Percentiles rank a stretch among this genome's conserved stretches.
phyloP scores from a whole-genome alignment of 345 rosid genomes.

The Citrus sp. region DNA sequence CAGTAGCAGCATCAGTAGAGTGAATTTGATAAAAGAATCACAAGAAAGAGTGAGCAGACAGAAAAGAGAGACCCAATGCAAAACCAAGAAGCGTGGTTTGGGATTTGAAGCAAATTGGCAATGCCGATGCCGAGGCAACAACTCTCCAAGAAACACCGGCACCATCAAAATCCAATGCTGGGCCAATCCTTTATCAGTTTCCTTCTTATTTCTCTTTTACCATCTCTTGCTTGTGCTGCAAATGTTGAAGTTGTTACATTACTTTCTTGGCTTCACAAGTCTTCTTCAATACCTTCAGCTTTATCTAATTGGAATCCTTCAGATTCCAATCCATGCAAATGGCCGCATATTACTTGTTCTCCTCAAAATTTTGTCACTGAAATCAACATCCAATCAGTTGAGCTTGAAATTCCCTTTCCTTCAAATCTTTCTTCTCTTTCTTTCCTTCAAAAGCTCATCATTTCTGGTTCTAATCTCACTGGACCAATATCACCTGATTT shows the following conservation, averaged over 20 bases:
- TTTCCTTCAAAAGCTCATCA: constrained; percentile 48
- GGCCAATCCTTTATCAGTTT: constrained; percentile 20
- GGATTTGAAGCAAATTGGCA: constrained; percentile 62
- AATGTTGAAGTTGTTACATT: constrained; percentile 44
- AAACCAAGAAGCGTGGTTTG: constrained; percentile 48
- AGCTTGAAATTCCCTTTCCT: constrained; percentile 59
- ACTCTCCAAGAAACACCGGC: constrained; percentile 23
- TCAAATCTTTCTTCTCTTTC: constrained; percentile 46
- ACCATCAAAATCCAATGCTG: constrained; percentile 18
- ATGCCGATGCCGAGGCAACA: constrained; percentile 58
- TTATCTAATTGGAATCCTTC: constrained; percentile 56
- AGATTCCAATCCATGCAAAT: constrained; percentile 60
- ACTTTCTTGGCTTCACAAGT: constrained; percentile 53
- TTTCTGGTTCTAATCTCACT: constrained; percentile 62
- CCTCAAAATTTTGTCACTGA: constrained; percentile 43
- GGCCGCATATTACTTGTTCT: constrained; percentile 65
- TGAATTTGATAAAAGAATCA: constrained; percentile 21
- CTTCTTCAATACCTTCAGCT: constrained; percentile 33
- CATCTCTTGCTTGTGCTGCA: constrained; percentile 21
- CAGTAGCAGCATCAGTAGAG: constrained; percentile 9
- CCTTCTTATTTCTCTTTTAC: constrained; percentile 26
- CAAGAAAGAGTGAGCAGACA: constrained; percentile 7
- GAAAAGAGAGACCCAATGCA: constrained; percentile 55
- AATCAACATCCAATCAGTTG: constrained; percentile 53
- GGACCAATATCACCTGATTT: constrained; percentile 55